These are phyloP conservation scores for Boechera stricta DNA, from an alignment of 345 rosid genomes.

Conservation along the genomic window DNA sequence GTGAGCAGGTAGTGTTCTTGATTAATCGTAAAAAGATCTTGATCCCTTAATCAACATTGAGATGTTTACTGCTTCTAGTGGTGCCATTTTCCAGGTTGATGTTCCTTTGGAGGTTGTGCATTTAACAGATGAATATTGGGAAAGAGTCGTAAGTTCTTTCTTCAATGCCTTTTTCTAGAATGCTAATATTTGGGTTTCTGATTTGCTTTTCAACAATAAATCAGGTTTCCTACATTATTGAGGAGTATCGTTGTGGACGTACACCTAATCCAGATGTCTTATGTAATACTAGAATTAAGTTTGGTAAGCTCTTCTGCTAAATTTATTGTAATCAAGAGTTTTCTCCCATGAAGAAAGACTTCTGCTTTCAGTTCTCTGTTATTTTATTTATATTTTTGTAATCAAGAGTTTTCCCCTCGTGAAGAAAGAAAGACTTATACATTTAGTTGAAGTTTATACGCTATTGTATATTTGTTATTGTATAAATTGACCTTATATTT, in stretches of 20 bases:
- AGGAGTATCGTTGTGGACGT: slow-evolving; percentile 82
- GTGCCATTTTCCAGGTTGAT: slow-evolving; percentile 59
- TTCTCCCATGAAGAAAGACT: background rate
- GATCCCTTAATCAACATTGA: background rate
- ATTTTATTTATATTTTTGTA: background rate
- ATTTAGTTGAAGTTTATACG: background rate
- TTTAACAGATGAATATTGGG: slow-evolving; percentile 93
- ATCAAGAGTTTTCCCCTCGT: background rate
- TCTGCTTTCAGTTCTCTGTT: background rate
- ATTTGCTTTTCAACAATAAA: background rate
- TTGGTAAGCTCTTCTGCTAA: slow-evolving; percentile 57
- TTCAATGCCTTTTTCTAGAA: slow-evolving; percentile 1
- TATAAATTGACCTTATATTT: slow-evolving; percentile 17
- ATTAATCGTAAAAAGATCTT: background rate
- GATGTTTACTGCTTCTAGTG: slow-evolving; percentile 33
- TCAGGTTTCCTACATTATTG: slow-evolving; percentile 88
- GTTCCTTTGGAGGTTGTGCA: slow-evolving; percentile 90
- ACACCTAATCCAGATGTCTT: slow-evolving; percentile 95
- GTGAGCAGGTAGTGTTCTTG: slow-evolving; percentile 64
- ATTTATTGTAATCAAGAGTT: slow-evolving; percentile 5
- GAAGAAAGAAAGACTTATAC: background rate
- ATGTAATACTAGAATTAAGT: slow-evolving; percentile 91
- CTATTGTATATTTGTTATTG: slow-evolving; percentile 1
- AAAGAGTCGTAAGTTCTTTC: slow-evolving; percentile 69
- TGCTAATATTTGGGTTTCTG: background rate